Conservation (phyloP, 306 rosid species). For the Lathyrus sativus region DNA sequence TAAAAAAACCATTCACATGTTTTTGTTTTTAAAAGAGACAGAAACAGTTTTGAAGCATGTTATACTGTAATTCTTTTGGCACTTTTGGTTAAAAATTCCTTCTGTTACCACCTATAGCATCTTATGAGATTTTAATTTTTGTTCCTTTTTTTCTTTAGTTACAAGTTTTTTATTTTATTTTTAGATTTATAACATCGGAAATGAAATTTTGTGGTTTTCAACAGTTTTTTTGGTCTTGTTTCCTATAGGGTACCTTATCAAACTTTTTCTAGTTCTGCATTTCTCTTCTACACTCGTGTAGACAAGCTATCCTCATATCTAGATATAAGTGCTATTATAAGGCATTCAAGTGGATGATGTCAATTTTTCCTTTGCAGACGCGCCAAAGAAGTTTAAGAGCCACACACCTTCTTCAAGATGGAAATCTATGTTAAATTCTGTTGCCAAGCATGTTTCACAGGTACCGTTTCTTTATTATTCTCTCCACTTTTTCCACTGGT, state of each 20-base stretch:
- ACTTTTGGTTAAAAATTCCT: slow-evolving; percentile 1
- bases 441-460: slow-evolving; percentile 95
- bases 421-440: slow-evolving; percentile 67
- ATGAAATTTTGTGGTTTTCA: slow-evolving; percentile 9
- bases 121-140: background rate
- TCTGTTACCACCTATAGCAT: background rate
- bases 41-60: slow-evolving; percentile 1
- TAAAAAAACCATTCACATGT: slow-evolving; percentile 22
- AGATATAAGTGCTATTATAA: background rate
- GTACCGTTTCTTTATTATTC: slow-evolving; percentile 43
- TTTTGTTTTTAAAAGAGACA: slow-evolving; percentile 23
- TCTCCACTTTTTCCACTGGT: background rate
- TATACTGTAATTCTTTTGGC: background rate
- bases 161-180: background rate
- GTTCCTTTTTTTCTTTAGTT: too few relatives aligned
- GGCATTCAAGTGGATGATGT: slow-evolving; percentile 37
- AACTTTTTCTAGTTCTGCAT: background rate
- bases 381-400: slow-evolving; percentile 50
- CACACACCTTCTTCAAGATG: slow-evolving; percentile 53
- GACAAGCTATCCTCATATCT: slow-evolving; percentile 21
- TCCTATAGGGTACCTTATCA: slow-evolving; percentile 6
- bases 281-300: background rate
- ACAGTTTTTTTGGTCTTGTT: slow-evolving; percentile 3
- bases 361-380: slow-evolving; percentile 50
- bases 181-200: background rate